Base-by-base conservation (phyloP, 2,329 filamentous ascomycete species). In the Trichoderma brevicompactum region DNA sequence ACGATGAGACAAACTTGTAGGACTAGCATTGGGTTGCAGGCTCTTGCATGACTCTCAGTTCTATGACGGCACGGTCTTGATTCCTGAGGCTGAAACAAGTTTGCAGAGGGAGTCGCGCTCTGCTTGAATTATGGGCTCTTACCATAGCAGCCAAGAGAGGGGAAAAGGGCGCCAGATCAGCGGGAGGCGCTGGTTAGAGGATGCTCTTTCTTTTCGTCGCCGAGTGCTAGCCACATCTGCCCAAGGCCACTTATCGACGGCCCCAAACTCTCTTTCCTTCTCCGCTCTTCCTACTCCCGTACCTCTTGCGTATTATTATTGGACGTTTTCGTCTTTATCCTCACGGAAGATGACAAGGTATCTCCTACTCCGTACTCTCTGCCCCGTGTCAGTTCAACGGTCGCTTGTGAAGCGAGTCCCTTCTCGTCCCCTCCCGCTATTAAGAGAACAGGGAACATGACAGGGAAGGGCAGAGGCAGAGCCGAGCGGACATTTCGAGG, bases 141-240 rank as follows among this genome's bases (percentile, higher is more conserved):
- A n/a, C n/a, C 23, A 28, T 28, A 28, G 2, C 23, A 28, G 23
- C 23, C 23, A 28, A 3, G 23, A 28, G 48, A 23, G 46, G 48
- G n/a, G n/a, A 52, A 28, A 62, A 43, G 46, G 46, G 46, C n/a
- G 48, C 58, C 58, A 62, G 48, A 62, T 62, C 36, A 52, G 58
- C 58, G 23, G 54, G 23, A 23, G 38, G 48, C 48, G 58, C 38
- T 34, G 19, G n/a, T 52, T 48, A 60, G 46, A 43, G 23, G n/a
- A 2, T 28, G 23, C 23, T 15, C n/a, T 17, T 23, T 32, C n/a
- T 41, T 46, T 8, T 32, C 36, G 7, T 17, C 36, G 7, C 19
- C 23, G 58, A 50, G 32, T 7, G 28, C 23, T 23, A 43, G 7
- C 34, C 13, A 15, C 2, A 10, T 8, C 38, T 56, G 19, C 34